phyloP scores from a whole-genome alignment of 306 rosid species.

The Sesbania bispinosa region DNA sequence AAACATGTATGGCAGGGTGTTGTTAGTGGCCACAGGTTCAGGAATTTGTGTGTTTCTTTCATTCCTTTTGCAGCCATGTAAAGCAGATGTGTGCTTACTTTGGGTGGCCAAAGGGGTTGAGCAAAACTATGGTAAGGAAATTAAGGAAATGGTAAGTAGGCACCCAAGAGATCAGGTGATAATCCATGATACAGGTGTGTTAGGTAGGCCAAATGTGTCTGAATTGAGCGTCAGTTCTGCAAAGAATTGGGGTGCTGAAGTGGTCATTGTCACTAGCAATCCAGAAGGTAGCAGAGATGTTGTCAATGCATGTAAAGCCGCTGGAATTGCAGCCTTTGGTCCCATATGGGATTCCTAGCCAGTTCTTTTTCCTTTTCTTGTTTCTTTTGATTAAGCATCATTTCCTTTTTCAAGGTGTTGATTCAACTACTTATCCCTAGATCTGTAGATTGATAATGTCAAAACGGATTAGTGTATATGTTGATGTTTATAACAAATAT shows the following conservation, averaged over 20 bases:
- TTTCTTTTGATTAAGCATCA: no score
- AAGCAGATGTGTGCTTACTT: conserved; percentile 41
- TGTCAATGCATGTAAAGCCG: conserved; percentile 40
- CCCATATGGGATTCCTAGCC: conserved; percentile 58
- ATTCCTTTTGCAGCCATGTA: conserved; percentile 40
- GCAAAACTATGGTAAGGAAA: conserved; percentile 49
- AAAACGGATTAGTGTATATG: no score
- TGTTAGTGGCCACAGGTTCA: conserved; percentile 55
- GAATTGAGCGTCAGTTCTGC: conserved; percentile 35
- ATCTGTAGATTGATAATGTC: no score
- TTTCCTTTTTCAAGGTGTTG: no score
- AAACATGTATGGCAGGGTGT: conserved; percentile 42
- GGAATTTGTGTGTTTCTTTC: conserved; percentile 57
- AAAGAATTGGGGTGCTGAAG: conserved; percentile 39
- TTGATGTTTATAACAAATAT: no score
- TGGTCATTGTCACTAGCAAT: conserved; percentile 56
- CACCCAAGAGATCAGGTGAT: conserved; percentile 38
- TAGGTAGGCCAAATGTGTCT: conserved; percentile 48
- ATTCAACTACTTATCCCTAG: no score
- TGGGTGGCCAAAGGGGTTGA: conserved; percentile 61
- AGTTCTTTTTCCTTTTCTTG: no score
- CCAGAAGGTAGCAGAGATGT: conserved; percentile 61
- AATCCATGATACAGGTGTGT: conserved; percentile 42
- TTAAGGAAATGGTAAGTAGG: conserved; percentile 34
- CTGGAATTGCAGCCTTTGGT: conserved; percentile 51